Evolutionary conservation across 768 basidiomycete genomes (phyloP).

Genomic region (Leccinum imitatum): DNA sequence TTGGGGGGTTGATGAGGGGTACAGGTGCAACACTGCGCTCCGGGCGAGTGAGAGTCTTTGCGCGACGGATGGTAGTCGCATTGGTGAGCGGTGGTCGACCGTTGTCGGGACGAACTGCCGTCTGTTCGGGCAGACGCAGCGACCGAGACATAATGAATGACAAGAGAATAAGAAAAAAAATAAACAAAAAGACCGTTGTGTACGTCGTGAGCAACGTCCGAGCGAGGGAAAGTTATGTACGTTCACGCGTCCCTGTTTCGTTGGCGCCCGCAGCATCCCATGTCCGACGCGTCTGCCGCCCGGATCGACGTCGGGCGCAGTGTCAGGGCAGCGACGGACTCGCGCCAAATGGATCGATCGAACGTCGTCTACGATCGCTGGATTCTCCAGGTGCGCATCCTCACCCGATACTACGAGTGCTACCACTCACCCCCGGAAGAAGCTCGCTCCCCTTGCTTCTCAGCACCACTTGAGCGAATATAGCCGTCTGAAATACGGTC

Average conservation of each 20-base stretch:
- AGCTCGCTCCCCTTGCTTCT: constrained; percentile 62
- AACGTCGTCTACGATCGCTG: constrained; percentile 17
- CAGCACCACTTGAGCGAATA: constrained; percentile 77
- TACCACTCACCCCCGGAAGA: constrained; percentile 6
- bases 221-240: not conserved
- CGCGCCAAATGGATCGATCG: not conserved
- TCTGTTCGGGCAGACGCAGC: constrained; percentile 17
- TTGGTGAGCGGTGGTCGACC: constrained; percentile 52
- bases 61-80: constrained; percentile 70
- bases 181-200: not conserved
- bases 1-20: constrained; percentile 87
- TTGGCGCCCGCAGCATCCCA: not conserved
- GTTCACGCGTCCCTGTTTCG: not conserved
- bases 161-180: too few relatives aligned
- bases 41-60: constrained; percentile 95
- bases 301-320: not conserved
- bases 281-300: constrained; percentile 14
- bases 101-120: constrained; percentile 36
- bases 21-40: constrained; percentile 93
- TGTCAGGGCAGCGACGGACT: not conserved
- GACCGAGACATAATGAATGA: constrained; percentile 21
- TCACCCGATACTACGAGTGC: not conserved
- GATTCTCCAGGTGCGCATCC: constrained; percentile 20
- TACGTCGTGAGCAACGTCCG: not conserved
- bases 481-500: constrained; percentile 65